Base-by-base conservation (phyloP, 31 red algal genomes). In the Endocladia muricata region DNA sequence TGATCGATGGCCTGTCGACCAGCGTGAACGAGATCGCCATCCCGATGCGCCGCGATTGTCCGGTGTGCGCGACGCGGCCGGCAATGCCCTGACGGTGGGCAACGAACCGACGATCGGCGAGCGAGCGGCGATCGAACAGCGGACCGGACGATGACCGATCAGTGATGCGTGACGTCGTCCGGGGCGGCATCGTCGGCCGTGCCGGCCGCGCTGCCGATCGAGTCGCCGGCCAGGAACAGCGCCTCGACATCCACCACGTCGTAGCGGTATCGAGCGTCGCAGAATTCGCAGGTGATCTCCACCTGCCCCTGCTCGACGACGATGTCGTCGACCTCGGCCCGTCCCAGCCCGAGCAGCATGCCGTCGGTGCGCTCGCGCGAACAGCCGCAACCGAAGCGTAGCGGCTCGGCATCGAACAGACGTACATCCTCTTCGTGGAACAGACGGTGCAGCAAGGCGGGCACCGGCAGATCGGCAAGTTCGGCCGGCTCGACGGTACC, bases 281-380 rank as follows among this genome's bases (percentile, higher is more conserved):
- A 52, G 47, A 52, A 52, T n/a, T 52, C 47, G n/a, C 47, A 52
- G n/a, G n/a, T 52, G n/a, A 52, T 52, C n/a, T 52, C 47, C 11
- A 52, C n/a, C 47, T 52, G 13, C 13, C 47, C 47, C n/a, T 52
- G 13, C 47, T 52, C 13, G 13, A 15, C 47, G n/a, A 52, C 13
- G 47, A 52, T 52, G n/a, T 52, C 47, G n/a, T 15, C 47, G n/a
- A n/a, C 47, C 47, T 52, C 47, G 13, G 47, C 47, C 11, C n/a
- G 47, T 13, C 47, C 47, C 11, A 52, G 47, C 13, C 47, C 47
- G 13, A 15, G 13, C n/a, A 52, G 13, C n/a, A 52, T 13, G 13
- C 13, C 47, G 13, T 13, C 47, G n/a, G 47, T 52, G 13, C 47
- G 13, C n/a, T 52, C 47, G 47, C 47, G 47, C 11, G 47, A 52